Evolutionary conservation across 805 yeast species (phyloP).

Genomic region (Maudiozyma barnettii): DNA sequence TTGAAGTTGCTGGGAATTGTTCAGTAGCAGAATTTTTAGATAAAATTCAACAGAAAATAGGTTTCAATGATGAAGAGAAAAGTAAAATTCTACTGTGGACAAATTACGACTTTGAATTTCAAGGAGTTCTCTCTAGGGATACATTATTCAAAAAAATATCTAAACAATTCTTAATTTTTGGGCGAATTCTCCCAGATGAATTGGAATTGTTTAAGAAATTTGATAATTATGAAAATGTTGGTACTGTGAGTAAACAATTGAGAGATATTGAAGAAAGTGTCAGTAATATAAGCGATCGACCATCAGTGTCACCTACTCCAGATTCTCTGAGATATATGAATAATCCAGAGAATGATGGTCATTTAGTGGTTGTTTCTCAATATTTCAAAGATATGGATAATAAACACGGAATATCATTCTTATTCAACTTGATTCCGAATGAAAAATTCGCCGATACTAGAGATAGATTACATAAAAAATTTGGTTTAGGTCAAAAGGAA

Average conservation of each 20-base stretch:
- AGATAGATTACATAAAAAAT: conserved; percentile 52
- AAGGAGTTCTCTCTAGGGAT: conserved; percentile 30
- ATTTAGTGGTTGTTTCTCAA: conserved; percentile 60
- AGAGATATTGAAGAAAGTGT: conserved; percentile 1
- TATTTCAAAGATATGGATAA: conserved; percentile 58
- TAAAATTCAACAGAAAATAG: conserved; percentile 46
- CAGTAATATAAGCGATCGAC: neutral
- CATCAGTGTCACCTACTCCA: conserved; percentile 2
- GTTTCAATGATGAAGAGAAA: conserved; percentile 39
- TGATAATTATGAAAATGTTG: conserved; percentile 10
- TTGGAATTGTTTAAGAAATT: conserved; percentile 19
- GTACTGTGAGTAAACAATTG: neutral
- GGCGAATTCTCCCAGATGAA: conserved; percentile 39
- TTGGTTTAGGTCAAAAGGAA: conserved; percentile 74
- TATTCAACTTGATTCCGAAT: conserved; percentile 58
- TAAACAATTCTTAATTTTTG: conserved; percentile 34
- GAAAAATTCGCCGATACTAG: conserved; percentile 59
- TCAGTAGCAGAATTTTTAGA: conserved; percentile 45
- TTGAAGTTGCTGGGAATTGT: conserved; percentile 57
- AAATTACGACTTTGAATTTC: conserved; percentile 29
- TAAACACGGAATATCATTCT: conserved; percentile 78
- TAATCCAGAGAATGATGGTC: conserved; percentile 18
- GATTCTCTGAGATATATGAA: conserved; percentile 5
- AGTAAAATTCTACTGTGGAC: conserved; percentile 51
- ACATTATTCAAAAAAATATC: conserved; percentile 33